Base-by-base conservation (phyloP, 2,329 filamentous ascomycete species). In the Cladophialophora chaetospira region DNA sequence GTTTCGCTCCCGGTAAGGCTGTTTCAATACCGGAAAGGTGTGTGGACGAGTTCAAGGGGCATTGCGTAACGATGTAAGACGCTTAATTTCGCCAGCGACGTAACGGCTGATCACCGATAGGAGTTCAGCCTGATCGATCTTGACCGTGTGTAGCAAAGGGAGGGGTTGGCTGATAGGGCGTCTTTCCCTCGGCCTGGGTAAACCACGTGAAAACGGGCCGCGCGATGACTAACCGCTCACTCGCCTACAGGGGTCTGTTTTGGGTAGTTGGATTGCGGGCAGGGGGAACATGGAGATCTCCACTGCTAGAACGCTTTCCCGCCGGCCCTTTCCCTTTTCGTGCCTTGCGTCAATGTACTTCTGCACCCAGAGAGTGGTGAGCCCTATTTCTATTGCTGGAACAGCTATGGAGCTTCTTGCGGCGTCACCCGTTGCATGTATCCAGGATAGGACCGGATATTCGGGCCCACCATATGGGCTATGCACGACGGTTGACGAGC, bases 221-320 rank as follows among this genome's bases (percentile, higher is more conserved):
- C 8, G 8, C 19, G 19, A n/a, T 44, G 42, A 44, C 42, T 44
- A 44, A 44, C 42, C 42, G 42, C 42, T 25, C 42, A 44, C 26
- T 44, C 42, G 42, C 42, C 42, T 44, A 40, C 17, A 19, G 9
- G 13, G 23, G 36, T 40, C 6, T 31, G 28, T 13, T 44, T 44
- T 44, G 42, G 42, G 42, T 23, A 44, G 42, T 44, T 44, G 42
- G 42, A 44, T 44, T 44, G 15, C 19, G 5, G 19, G n/a, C 17
- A 21, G 35, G 35, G 35, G 35, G 33, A 13, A 13, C 33, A 17
- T 38, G 35, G 35, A 38, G 35, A 38, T 38, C n/a, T 17, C 35
- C 35, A 40, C 35, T 40, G 36, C 36, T 19, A 19, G 23, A 40
- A 40, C 10, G 36, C 36, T 40, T 40, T 40, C 23, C 36, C 36